Evolutionary conservation across 2,329 filamentous ascomycete species (phyloP).

Genomic region (Hypoxylon sp.): DNA sequence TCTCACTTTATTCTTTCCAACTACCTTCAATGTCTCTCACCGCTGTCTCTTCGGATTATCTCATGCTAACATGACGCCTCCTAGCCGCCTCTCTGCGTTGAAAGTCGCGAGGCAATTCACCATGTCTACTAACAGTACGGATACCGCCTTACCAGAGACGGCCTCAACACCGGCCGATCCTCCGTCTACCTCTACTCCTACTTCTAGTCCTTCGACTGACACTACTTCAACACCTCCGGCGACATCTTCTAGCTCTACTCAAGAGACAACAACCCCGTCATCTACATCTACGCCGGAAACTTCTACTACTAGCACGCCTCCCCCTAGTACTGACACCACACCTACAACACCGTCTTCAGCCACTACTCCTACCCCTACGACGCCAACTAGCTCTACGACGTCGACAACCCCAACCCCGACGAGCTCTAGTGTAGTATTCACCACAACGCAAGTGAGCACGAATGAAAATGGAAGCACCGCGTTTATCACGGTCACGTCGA

Average conservation of each 20-base stretch:
- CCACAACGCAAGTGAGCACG: constrained; percentile 43
- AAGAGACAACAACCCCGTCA: constrained; percentile 31
- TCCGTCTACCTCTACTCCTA: constrained; percentile 31
- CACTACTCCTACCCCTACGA: constrained; percentile 30
- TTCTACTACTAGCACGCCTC: constrained; percentile 25
- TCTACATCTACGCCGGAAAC: constrained; percentile 34
- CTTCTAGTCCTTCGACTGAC: constrained; percentile 31
- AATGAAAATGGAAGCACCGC: constrained; percentile 42
- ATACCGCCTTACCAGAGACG: constrained; percentile 32
- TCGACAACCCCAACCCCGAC: constrained; percentile 26
- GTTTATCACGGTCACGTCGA: constrained; percentile 50
- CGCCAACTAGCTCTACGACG: constrained; percentile 32
- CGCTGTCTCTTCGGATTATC: constrained; percentile 6
- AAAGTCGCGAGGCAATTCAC: constrained; percentile 48
- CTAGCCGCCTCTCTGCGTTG: constrained; percentile 51
- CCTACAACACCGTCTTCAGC: constrained; percentile 32
- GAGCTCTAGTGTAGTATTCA: constrained; percentile 33
- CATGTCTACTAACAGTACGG: constrained; percentile 55
- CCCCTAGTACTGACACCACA: constrained; percentile 31
- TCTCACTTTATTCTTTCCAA: constrained; percentile 45
- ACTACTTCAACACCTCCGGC: constrained; percentile 33
- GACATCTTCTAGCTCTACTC: constrained; percentile 37
- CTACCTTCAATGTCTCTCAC: constrained; percentile 29
- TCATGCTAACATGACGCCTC: constrained; percentile 56
- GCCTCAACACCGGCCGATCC: constrained; percentile 32